Base-by-base conservation (phyloP, 2,329 filamentous ascomycete species). In the Fusarium temperatum region DNA sequence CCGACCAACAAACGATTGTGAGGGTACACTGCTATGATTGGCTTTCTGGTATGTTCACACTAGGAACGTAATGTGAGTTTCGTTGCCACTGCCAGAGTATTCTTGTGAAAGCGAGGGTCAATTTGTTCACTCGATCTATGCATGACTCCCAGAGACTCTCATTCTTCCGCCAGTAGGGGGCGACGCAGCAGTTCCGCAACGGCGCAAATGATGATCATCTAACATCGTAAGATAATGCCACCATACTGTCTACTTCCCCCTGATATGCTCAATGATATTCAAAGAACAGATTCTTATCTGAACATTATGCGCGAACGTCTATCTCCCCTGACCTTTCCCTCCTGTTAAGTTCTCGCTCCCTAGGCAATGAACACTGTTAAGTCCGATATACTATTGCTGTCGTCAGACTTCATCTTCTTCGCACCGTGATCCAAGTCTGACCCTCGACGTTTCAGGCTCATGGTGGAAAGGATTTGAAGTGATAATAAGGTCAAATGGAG, bases 81-180 rank as follows among this genome's bases (percentile, higher is more conserved):
- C 3, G 18, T 6, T 17, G 9, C 20, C 26, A 48, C 9, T 30
- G 24, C 3, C 4, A 26, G 3, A 12, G 1, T 2, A 6, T 6
- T 4, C 6, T 1, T 1, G 0, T 3, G 6, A 26, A 2, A 8
- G 12, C 17, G 6, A 2, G 6, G 9, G 8, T 3, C 7, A 1
- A 6, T 1, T 11, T 7, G 2, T 22, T 14, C 8, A 14, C 2
- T 0, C 6, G 3, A 26, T 2, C 1, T 26, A 17, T 10, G n/a
- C 3, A 20, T 26, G 6, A 11, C 9, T 8, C n/a, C 20, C 0
- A 8, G 28, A 12, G 45, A 6, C 13, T 28, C 9, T 11, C 6
- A 6, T 45, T 9, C 1, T 26, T 9, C 14, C 18, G 7, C 13
- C 0, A 22, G 1, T 15, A 11, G 8, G 20, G 8, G 3, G 1